Base-by-base conservation (phyloP, 208 protist species). In the Leishmania braziliensis region DNA sequence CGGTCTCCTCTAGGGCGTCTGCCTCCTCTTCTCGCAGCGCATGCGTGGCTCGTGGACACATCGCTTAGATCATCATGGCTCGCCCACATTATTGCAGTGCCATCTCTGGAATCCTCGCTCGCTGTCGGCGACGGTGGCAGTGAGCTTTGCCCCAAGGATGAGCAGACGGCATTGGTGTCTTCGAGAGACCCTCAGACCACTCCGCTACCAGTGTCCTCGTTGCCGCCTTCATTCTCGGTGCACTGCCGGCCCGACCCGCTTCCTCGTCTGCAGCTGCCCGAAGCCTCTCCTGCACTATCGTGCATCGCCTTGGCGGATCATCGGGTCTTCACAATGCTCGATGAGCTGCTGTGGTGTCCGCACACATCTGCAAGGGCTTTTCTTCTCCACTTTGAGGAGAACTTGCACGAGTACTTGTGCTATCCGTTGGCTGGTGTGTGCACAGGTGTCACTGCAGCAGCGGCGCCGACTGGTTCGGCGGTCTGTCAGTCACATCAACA, bases 341-440 rank as follows among this genome's bases (percentile, higher is more conserved):
- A 39, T 39, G 76, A 79, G 20, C 26, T 79, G 36, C 76, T 79
- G 39, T 71, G 76, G 62, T 58, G 29, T 4, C 18, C 46, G 10
- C n/a, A 58, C 4, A 1, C 63, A 5, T n/a, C 50, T 16, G 8
- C 56, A 20, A 46, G 14, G n/a, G 14, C 54, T 29, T 60, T 85
- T 51, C n/a, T 79, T n/a, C 0, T 58, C 1, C 33, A 12, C 3
- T 78, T 85, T 16, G 82, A 85, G 65, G 14, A 50, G 14, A 36
- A 39, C 18, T 62, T 85, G 46, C 54, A 79, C 73, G 50, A 29
- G 39, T 85, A 77, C 46, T 29, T 85, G 62, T 81, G 77, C 54
- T 85, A 79, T 53, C 77, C 82, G 2, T 73, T 85, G 39, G 82
- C 82, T 29, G 82, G 82, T 16, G 82, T 78, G 71, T 16, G 65